Conservation (phyloP, 441 rosid species). For the Corymbia citriodora region DNA sequence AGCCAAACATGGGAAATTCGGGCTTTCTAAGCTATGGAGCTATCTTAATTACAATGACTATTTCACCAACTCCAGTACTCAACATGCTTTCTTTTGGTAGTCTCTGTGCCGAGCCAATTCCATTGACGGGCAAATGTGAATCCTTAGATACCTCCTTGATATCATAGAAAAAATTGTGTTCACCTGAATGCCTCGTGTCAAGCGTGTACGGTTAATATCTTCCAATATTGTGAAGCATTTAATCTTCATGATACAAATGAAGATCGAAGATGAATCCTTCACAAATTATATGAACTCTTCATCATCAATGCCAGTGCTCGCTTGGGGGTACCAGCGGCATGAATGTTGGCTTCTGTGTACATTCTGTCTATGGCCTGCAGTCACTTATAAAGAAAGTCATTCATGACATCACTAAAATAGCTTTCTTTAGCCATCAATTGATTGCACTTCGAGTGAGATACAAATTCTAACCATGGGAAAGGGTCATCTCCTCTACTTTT, state of each 20-base stretch:
- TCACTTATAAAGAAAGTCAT: not conserved
- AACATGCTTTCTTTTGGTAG: slow-evolving; percentile 11
- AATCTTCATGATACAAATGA: not conserved
- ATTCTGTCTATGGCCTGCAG: not conserved
- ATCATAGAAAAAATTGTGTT: not conserved
- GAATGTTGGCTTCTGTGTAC: not conserved
- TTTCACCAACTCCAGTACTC: slow-evolving; percentile 35
- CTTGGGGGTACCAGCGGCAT: not conserved
- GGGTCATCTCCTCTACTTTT: not conserved
- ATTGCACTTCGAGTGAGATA: not conserved
- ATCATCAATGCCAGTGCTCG: not conserved
- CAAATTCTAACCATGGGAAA: not conserved
- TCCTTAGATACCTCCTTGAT: not conserved
- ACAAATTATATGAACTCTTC: not conserved
- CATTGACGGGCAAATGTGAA: not conserved
- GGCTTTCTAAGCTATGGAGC: slow-evolving; percentile 72
- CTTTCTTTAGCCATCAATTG: not conserved
- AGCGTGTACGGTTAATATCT: not conserved
- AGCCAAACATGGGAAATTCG: slow-evolving; percentile 68
- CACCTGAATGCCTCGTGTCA: not conserved
- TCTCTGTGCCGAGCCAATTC: not conserved
- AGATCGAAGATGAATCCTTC: not conserved
- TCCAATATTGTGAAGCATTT: not conserved
- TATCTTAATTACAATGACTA: slow-evolving; percentile 72
- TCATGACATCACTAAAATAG: not conserved